Base-by-base conservation (phyloP, 176 grass and related monocot genomes). In the Lolium rigidum region DNA sequence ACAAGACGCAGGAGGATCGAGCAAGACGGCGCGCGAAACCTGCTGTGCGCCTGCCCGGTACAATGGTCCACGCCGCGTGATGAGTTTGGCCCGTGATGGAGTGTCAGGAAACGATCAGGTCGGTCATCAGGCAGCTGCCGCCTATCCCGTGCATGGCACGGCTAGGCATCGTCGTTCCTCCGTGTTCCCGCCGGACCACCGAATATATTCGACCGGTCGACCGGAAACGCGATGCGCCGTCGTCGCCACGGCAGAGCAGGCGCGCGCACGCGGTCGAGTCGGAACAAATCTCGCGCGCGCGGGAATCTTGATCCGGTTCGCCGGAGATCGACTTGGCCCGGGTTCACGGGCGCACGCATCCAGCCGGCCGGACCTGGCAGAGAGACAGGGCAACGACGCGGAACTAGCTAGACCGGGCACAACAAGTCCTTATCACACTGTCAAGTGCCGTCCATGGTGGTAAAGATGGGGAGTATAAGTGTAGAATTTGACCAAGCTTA, bases 271-370 rank as follows among this genome's bases (percentile, higher is more conserved):
- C 26, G n/a, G 9, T 7, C 49, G 68, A 39, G 49, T 14, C 13
- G 54, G 35, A 31, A 56, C 85, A 44, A 17, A 82, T 58, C 72
- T 38, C 71, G 38, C 18, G 66, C 85, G 69, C 18, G 66, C 85
- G 69, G 21, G 59, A 85, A 65, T 54, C 78, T 81, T 16, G 80
- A 76, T 47, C 80, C 74, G 64, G 52, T 20, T 22, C 63, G 1
- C 51, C 68, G 31, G 76, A 57, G 9, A n/a, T n/a, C n/a, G n/a
- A 2, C 71, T 35, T 65, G 82, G 82, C 67, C 47, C 21, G 46
- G 1, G 80, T 17, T 88, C 87, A 85, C 87, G 77, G 87, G 68
- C 66, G 65, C 74, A 25, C 10, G 60, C 21, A 14, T 7, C 54
- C 7, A 25, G 20, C 60, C 14, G 24, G 31, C 2, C 2, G 41